Conservation (phyloP, 1,284 basidiomycete genomes). For the Ganoderma boninense region DNA sequence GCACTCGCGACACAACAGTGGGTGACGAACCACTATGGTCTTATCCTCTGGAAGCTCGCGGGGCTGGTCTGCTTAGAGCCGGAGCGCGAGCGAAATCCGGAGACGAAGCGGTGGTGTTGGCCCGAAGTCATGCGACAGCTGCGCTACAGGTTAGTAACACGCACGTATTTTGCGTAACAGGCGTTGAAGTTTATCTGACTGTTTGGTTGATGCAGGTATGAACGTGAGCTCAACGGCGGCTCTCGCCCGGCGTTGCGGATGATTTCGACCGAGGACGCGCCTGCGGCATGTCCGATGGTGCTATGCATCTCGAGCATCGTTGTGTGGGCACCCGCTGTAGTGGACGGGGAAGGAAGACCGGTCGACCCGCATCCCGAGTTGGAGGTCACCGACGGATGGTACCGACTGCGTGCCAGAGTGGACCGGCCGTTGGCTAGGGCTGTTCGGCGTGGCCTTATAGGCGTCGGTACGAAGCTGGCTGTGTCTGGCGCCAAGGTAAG, state of each 20-base stretch:
- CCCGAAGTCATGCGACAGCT: slow-evolving; percentile 83
- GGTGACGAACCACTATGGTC: slow-evolving; percentile 92
- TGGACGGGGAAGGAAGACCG: slow-evolving; percentile 50
- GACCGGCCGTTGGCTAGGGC: slow-evolving; percentile 82
- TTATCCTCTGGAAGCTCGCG: slow-evolving; percentile 96
- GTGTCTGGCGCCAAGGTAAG: slow-evolving; percentile 83
- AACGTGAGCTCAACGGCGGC: slow-evolving; percentile 85
- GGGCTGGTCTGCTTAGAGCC: slow-evolving; percentile 83
- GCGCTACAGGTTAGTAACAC: slow-evolving; percentile 74
- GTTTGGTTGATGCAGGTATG: slow-evolving; percentile 68
- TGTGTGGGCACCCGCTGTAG: slow-evolving; percentile 48
- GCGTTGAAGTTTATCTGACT: not conserved
- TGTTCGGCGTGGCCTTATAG: slow-evolving; percentile 69
- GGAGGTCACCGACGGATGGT: slow-evolving; percentile 98
- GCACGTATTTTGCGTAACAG: not conserved
- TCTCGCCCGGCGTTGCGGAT: slow-evolving; percentile 83
- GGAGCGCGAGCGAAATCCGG: slow-evolving; percentile 55
- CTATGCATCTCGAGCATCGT: slow-evolving; percentile 82
- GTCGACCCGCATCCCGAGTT: slow-evolving; percentile 60
- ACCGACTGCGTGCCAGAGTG: slow-evolving; percentile 79
- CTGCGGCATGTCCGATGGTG: slow-evolving; percentile 79
- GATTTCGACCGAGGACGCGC: slow-evolving; percentile 80
- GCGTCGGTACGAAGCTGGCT: slow-evolving; percentile 85
- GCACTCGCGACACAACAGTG: slow-evolving; percentile 74
- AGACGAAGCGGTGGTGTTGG: slow-evolving; percentile 79